Percentiles rank a stretch among this genome's conserved stretches.
phyloP scores from a whole-genome alignment of 192 early-diverging fungal species.

The Linnemannia schmuckeri region DNA sequence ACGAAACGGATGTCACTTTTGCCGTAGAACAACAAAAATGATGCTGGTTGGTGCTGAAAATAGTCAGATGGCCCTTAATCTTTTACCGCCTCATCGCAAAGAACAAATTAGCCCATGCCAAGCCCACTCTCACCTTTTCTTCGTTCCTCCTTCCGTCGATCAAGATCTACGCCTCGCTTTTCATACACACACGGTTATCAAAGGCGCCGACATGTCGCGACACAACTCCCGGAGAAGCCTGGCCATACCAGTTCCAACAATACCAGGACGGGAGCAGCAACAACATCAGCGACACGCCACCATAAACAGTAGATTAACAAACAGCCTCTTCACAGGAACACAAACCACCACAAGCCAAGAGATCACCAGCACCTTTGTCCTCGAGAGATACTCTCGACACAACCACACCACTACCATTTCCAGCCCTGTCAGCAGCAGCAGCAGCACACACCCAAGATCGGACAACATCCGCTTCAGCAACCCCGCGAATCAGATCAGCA shows the following conservation, averaged over 20 bases:
- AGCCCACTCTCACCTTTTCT: too few species aligned
- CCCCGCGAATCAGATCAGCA: not conserved
- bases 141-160: too few species aligned
- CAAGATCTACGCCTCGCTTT: too few species aligned
- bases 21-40: not conserved
- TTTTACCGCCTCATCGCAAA: not conserved
- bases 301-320: not conserved
- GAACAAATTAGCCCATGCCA: too few species aligned
- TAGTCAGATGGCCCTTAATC: not conserved
- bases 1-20: not conserved
- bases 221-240: not conserved
- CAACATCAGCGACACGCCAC: not conserved
- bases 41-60: not conserved
- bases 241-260: not conserved
- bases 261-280: not conserved
- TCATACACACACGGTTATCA: not conserved
- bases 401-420: not conserved
- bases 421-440: not conserved
- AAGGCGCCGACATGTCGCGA: not conserved
- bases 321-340: not conserved
- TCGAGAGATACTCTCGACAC: conserved; percentile 10
- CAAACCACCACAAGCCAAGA: not conserved
- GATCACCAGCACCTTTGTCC: not conserved
- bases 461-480: not conserved
- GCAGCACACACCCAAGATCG: not conserved